Conservation (phyloP, 306 rosid genomes). For the Coriaria nepalensis region DNA sequence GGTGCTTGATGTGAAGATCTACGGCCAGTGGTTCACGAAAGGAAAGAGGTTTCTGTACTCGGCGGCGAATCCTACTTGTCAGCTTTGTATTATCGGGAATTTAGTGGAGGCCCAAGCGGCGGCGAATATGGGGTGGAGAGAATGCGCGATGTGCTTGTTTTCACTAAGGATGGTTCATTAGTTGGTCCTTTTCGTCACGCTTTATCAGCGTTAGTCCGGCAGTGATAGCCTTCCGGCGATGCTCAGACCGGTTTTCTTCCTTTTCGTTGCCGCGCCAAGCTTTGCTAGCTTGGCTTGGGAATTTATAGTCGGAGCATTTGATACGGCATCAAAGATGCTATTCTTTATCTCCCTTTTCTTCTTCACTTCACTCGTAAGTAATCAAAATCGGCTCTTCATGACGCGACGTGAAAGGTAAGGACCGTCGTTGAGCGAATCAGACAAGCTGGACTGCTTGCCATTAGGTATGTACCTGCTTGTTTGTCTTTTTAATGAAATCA, state of each 20-base stretch:
- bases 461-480: neutral
- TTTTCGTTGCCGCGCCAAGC: slow-evolving; percentile 14
- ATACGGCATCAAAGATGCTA: slow-evolving; percentile 11
- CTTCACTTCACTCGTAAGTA: slow-evolving; percentile 6
- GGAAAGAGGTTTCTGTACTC: slow-evolving; percentile 8
- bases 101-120: slow-evolving; percentile 15
- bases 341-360: slow-evolving; percentile 12
- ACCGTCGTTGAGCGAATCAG: neutral
- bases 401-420: neutral
- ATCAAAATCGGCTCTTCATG: neutral
- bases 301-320: slow-evolving; percentile 8
- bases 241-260: slow-evolving; percentile 15
- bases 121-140: slow-evolving; percentile 15
- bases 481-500: neutral
- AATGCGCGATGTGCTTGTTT: slow-evolving; percentile 9
- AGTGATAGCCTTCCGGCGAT: slow-evolving; percentile 9
- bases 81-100: slow-evolving; percentile 13
- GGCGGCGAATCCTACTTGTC: slow-evolving; percentile 17
- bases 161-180: slow-evolving; percentile 15
- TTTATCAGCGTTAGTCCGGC: slow-evolving; percentile 11
- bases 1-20: slow-evolving; percentile 12
- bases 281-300: slow-evolving; percentile 15
- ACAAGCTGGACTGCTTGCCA: neutral
- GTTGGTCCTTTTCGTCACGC: slow-evolving; percentile 14
- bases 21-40: slow-evolving; percentile 14